phyloP scores from a whole-genome alignment of 805 yeast genomes.

The Saccharomycopsis microspora region DNA sequence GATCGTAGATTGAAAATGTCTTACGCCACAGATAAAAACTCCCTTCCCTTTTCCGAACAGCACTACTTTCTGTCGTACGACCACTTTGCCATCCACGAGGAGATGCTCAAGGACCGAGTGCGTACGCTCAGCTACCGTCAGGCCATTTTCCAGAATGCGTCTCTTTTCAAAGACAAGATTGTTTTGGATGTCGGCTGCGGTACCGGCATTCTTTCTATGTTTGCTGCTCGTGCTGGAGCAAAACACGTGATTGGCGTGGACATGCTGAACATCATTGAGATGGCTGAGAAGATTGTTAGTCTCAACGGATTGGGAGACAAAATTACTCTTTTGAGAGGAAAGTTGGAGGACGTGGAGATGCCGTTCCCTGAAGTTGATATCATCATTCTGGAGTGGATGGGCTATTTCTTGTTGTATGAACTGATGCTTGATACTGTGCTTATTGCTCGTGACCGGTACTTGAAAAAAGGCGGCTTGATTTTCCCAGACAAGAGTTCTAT shows the following conservation, averaged over 20 bases:
- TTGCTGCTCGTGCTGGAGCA: constrained; percentile 98
- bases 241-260: constrained; percentile 96
- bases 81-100: constrained; percentile 97
- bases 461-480: constrained; percentile 70
- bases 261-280: constrained; percentile 90
- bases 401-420: constrained; percentile 89
- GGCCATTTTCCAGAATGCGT: constrained; percentile 84
- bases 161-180: constrained; percentile 81
- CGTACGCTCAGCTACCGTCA: constrained; percentile 87
- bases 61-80: constrained; percentile 94
- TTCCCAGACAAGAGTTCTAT: constrained; percentile 91
- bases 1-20: constrained; percentile 11
- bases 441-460: constrained; percentile 84
- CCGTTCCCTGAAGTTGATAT: constrained; percentile 89
- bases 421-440: constrained; percentile 96
- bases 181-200: constrained; percentile 99
- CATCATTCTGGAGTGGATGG: constrained; percentile 98
- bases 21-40: constrained; percentile 57
- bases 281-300: constrained; percentile 84
- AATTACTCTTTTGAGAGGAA: constrained; percentile 83
- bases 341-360: constrained; percentile 81
- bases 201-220: constrained; percentile 95
- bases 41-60: constrained; percentile 68
- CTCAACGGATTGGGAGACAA: constrained; percentile 78
- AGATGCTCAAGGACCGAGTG: constrained; percentile 92